Conservation (phyloP, 345 rosid species). For the Cochlearia excelsa region DNA sequence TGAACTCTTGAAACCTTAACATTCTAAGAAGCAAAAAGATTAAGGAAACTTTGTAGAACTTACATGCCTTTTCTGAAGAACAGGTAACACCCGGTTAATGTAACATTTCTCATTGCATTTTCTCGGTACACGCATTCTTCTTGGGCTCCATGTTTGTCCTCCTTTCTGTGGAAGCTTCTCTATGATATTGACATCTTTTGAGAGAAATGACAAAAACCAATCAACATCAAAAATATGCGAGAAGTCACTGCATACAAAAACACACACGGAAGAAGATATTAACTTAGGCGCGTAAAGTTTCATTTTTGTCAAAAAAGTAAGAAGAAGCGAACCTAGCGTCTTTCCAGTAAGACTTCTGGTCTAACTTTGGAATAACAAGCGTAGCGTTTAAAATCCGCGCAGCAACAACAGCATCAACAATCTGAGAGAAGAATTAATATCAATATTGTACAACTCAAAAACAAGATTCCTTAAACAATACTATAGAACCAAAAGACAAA, state of each 20-base stretch:
- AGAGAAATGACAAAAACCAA: constrained; percentile 73
- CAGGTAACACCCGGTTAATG: constrained; percentile 75
- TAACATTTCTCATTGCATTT: constrained; percentile 94
- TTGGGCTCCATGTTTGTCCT: constrained; percentile 56
- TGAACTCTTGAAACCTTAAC: neutral
- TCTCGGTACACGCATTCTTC: constrained; percentile 87
- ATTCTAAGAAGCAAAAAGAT: constrained; percentile 13
- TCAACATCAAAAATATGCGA: constrained; percentile 77
- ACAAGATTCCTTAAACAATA: neutral
- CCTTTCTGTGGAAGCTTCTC: constrained; percentile 72
- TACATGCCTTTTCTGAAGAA: constrained; percentile 99
- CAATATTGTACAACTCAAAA: neutral
- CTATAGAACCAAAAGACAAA: neutral
- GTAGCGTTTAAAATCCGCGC: constrained; percentile 95
- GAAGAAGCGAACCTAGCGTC: constrained; percentile 66
- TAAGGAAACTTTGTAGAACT: constrained; percentile 47
- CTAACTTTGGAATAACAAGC: constrained; percentile 91
- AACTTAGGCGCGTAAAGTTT: neutral
- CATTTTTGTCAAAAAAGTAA: neutral
- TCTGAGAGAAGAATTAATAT: constrained; percentile 44
- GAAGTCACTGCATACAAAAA: constrained; percentile 59
- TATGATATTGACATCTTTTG: constrained; percentile 86
- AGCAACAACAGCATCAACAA: constrained; percentile 97
- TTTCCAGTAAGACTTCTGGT: constrained; percentile 97
- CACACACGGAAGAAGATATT: neutral